Conservation (phyloP, 306 rosid genomes). For the Nissolia schottii region DNA sequence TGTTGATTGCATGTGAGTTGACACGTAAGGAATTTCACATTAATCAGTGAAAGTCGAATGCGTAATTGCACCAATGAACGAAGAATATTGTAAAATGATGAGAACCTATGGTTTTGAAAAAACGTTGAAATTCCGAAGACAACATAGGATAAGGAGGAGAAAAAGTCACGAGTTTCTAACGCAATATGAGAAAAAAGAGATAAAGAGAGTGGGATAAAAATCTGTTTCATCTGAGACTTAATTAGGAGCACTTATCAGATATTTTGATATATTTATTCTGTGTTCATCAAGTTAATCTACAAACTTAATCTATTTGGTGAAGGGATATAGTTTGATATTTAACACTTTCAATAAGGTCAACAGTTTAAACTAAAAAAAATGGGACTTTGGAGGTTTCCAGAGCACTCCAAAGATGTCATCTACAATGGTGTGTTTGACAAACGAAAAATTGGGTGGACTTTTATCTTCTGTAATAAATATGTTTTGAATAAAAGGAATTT, state of each 20-base stretch:
- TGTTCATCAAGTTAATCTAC: not conserved
- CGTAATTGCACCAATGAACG: not conserved
- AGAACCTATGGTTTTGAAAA: slow-evolving; percentile 12
- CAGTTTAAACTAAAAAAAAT: not conserved
- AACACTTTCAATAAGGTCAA: not conserved
- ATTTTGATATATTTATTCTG: not conserved
- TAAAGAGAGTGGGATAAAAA: not conserved
- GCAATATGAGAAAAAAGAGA: not conserved
- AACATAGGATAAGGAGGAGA: slow-evolving; percentile 1
- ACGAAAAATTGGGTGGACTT: no score
- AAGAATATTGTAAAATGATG: slow-evolving; percentile 11
- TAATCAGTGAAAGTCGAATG: slow-evolving; percentile 26
- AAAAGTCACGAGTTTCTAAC: not conserved
- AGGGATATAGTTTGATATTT: not conserved
- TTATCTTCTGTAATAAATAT: no score
- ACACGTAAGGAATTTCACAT: slow-evolving; percentile 39
- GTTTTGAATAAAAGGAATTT: no score
- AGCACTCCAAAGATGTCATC: no score
- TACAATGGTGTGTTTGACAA: no score
- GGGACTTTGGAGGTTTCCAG: no score
- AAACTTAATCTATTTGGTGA: not conserved
- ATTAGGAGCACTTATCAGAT: not conserved
- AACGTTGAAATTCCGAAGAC: not conserved
- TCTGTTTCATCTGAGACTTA: not conserved
- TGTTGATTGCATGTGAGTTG: slow-evolving; percentile 32